Percentiles rank a stretch among this genome's conserved stretches.
Conservation (phyloP, 2,329 filamentous ascomycete species). For the Cryphonectria naterciae region DNA sequence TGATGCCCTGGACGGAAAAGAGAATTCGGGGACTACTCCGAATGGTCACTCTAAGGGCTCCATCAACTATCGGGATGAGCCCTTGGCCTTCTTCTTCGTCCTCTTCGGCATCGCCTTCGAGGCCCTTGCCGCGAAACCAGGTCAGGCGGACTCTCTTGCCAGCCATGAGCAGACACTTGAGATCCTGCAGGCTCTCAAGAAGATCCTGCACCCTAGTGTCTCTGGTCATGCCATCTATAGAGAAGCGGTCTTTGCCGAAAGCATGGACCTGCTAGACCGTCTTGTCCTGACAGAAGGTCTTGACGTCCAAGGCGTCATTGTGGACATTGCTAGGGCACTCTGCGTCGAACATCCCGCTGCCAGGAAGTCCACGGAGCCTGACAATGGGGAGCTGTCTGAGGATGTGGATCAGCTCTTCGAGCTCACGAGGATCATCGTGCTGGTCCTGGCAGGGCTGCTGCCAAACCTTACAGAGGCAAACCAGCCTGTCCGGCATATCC, state of each 20-base stretch:
- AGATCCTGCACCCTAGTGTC: constrained; percentile 91
- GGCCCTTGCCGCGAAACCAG: constrained; percentile 81
- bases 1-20: constrained; percentile 89
- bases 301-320: constrained; percentile 87
- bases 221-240: constrained; percentile 96
- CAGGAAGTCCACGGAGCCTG: constrained; percentile 65
- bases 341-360: constrained; percentile 92
- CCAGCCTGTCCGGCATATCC: constrained; percentile 70
- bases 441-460: constrained; percentile 85
- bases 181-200: constrained; percentile 88
- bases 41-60: constrained; percentile 60
- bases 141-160: constrained; percentile 66
- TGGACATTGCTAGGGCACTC: constrained; percentile 88
- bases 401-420: constrained; percentile 99
- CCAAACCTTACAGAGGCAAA: constrained; percentile 76
- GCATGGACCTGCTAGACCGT: constrained; percentile 92
- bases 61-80: constrained; percentile 98
- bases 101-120: constrained; percentile 96
- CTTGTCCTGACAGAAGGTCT: constrained; percentile 89
- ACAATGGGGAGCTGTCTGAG: constrained; percentile 83
- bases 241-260: constrained; percentile 93
- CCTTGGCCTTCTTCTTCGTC: constrained; percentile 98
- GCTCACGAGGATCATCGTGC: constrained; percentile 90
- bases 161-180: constrained; percentile 77
- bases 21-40: constrained; percentile 50